A percentile compares a stretch with the other conserved stretches of the same genome.
Conservation (phyloP, 495 filamentous ascomycete species). For the Neurospora sp. region DNA sequence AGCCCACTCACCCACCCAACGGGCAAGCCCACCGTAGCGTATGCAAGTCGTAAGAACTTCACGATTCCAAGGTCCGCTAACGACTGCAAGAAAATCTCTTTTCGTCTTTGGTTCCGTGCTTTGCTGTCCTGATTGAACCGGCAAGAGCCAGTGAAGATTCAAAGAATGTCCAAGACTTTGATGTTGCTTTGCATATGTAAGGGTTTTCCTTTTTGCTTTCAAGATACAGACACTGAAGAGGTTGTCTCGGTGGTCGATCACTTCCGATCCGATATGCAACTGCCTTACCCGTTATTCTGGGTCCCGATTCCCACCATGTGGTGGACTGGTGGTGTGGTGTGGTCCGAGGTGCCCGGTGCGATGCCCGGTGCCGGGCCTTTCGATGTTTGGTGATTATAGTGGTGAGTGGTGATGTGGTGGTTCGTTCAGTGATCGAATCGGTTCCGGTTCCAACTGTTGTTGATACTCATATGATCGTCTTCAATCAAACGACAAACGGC, state of each 20-base stretch:
- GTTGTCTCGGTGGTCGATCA: not conserved
- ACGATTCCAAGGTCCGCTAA: not conserved
- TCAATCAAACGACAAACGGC: not conserved
- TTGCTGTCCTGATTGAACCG: not conserved
- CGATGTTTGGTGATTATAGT: not conserved
- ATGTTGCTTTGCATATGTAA: not conserved
- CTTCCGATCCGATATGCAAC: not conserved
- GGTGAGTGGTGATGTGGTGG: not conserved
- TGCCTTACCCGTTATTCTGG: not conserved
- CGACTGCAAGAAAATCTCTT: not conserved
- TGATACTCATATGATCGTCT: not conserved
- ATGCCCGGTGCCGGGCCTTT: not conserved
- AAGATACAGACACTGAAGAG: not conserved
- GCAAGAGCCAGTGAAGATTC: not conserved
- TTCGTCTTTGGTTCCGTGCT: not conserved
- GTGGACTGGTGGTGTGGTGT: not conserved
- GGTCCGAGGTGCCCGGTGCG: not conserved
- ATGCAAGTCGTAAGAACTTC: not conserved
- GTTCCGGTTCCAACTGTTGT: not conserved
- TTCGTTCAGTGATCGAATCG: not conserved
- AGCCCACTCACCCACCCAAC: not conserved
- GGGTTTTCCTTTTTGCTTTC: not conserved
- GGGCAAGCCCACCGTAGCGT: not conserved
- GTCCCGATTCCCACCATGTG: not conserved
- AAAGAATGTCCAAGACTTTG: not conserved